phyloP scores from a whole-genome alignment of 768 basidiomycete species.

The Tremella yokohamensis region DNA sequence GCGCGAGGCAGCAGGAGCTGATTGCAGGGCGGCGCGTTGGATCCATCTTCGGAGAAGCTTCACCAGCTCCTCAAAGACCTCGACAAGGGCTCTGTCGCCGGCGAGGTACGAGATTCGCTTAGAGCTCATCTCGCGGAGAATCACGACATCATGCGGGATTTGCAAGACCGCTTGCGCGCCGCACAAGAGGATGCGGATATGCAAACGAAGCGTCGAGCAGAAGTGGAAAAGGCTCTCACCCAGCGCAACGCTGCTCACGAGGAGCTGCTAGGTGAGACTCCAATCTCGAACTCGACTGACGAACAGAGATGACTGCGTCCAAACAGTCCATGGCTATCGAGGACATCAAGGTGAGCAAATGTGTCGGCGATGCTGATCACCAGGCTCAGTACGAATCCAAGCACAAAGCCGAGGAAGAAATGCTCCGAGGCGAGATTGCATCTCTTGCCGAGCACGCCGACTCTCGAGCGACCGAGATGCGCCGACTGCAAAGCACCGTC shows the following conservation, averaged over 20 bases:
- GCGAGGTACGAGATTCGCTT: constrained; percentile 56
- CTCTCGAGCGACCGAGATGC: constrained; percentile 73
- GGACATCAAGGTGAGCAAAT: constrained; percentile 73
- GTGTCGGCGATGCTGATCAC: constrained; percentile 14
- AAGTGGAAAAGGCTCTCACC: constrained; percentile 74
- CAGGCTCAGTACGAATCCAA: constrained; percentile 94
- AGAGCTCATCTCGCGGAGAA: constrained; percentile 84
- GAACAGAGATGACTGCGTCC: constrained; percentile 28
- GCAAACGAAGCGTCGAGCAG: constrained; percentile 73
- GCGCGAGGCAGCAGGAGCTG: constrained; percentile 8
- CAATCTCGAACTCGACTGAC: constrained; percentile 16
- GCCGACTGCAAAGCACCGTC: constrained; percentile 75
- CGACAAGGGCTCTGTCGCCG: constrained; percentile 68
- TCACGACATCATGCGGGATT: constrained; percentile 78
- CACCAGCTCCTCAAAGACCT: constrained; percentile 36
- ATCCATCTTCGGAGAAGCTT: constrained; percentile 38
- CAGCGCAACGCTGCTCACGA: constrained; percentile 91
- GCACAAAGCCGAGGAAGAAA: constrained; percentile 86
- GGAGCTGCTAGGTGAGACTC: constrained; percentile 75
- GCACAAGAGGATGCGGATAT: constrained; percentile 90
- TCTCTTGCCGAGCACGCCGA: constrained; percentile 91
- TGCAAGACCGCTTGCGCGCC: constrained; percentile 80
- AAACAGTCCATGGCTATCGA: constrained; percentile 66
- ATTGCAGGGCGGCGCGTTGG: constrained; percentile 39
- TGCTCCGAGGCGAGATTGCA: constrained; percentile 73